Base-by-base conservation (phyloP, 352 stramenopile genomes). In the Thalassiosira hispida region DNA sequence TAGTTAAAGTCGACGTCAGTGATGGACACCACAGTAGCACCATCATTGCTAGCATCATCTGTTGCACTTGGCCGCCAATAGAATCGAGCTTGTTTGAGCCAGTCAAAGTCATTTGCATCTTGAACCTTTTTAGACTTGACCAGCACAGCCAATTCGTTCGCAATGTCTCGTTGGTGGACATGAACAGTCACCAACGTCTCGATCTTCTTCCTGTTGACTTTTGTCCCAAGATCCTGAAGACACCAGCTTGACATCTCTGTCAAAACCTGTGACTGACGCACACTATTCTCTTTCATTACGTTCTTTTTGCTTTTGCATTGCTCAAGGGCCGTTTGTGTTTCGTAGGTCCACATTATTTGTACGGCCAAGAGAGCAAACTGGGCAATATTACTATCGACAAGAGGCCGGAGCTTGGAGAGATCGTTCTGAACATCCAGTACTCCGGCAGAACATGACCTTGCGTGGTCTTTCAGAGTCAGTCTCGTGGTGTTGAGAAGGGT, bases 1-100 rank as follows among this genome's bases (percentile, higher is more conserved):
- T 99, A 99, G 81, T 98, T 98, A 77, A 99, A 99, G 51, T 99
- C 97, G 1, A 98, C 96, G 75, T 99, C 96, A 0, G 96, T 98
- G 74, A 99, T 98, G 29, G 94, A 97, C 62, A 99, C 98, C 12
- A 98, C 95, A 60, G 96, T 98, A 2, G 96, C 95, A 33, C 96
- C 97, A 67, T 98, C 96, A 23, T 90, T 91, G 49, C 96, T 98
- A 53, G 97, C 96, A 71, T 98, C 96, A 67, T 99, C 97, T 0
- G 84, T 79, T 57, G 95, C 96, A 62, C 96, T 97, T 5, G 95
- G 90, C 22, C 96, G 92, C 96, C 96, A 99, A 79, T 99, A 99
- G 73, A 99, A 99, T 8, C 97, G 92, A n/a, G 96, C 96, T 82
- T 99, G 97, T 81, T 99, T 99, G 51, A 98, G 95, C 97, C 97